Evolutionary conservation across 225 moss, liverwort and hornwort genomes (phyloP).

Genomic region (Bryoerythrophyllum caledonicum): DNA sequence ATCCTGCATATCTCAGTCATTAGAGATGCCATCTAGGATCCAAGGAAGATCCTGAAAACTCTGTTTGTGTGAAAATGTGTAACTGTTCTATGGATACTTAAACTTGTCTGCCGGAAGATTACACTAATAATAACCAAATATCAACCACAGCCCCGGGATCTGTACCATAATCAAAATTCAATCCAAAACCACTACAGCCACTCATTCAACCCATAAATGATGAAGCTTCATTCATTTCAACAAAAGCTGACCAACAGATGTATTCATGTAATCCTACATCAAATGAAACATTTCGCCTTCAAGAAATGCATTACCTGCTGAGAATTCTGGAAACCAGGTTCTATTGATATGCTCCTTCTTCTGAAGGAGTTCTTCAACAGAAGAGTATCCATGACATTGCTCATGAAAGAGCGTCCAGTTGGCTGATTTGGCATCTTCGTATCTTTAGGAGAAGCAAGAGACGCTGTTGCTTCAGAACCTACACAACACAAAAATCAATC

Average conservation of each 20-base stretch:
- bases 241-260: no score
- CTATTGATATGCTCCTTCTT: conserved; percentile 54
- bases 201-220: no score
- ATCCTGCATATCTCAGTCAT: conserved; percentile 43
- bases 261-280: no score
- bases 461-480: conserved; percentile 63
- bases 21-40: conserved; percentile 15
- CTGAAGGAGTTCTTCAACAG: conserved; percentile 79
- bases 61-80: no score
- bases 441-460: conserved; percentile 64
- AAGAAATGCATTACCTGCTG: conserved; percentile 36
- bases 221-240: no score
- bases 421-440: conserved; percentile 43
- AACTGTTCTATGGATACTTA: no score
- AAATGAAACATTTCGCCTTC: no score
- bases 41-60: not conserved
- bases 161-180: not conserved
- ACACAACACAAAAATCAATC: conserved; percentile 22
- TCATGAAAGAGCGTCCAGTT: conserved; percentile 82
- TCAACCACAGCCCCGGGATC: no score
- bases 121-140: no score
- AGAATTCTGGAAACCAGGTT: conserved; percentile 31
- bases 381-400: conserved; percentile 90
- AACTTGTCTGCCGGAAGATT: no score
- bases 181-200: not conserved